phyloP scores from a whole-genome alignment of 2,329 filamentous ascomycete genomes.

The Sporothrix brunneoviolacea region DNA sequence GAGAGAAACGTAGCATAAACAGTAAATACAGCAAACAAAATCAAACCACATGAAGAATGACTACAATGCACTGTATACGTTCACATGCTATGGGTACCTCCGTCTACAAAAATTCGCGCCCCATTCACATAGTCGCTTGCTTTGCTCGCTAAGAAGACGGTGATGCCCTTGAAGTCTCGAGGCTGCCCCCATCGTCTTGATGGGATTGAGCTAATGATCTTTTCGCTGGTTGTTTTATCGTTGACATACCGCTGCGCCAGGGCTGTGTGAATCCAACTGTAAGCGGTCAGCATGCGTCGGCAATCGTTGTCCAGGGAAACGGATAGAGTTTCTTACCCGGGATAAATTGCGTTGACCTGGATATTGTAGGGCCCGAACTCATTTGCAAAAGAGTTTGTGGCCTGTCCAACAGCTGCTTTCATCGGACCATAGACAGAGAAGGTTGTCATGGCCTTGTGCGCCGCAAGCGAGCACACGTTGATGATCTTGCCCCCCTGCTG shows the following conservation, averaged over 20 bases:
- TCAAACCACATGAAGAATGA: too few species aligned
- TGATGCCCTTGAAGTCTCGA: slow-evolving; percentile 51
- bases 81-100: background rate
- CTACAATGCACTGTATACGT: too few species aligned
- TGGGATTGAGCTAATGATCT: slow-evolving; percentile 20
- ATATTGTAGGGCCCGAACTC: slow-evolving; percentile 17
- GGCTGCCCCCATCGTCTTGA: slow-evolving; percentile 47
- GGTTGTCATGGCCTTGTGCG: slow-evolving; percentile 15
- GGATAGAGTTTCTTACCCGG: background rate
- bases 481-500: slow-evolving; percentile 17
- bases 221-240: slow-evolving; percentile 29
- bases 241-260: slow-evolving; percentile 30
- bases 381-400: slow-evolving; percentile 18
- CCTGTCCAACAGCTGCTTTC: slow-evolving; percentile 18
- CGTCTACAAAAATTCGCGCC: background rate
- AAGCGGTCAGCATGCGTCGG: too few species aligned
- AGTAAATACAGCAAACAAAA: too few species aligned
- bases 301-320: too few species aligned
- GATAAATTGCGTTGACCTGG: slow-evolving; percentile 12
- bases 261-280: slow-evolving; percentile 14
- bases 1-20: too few species aligned
- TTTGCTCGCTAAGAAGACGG: slow-evolving; percentile 51
- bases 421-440: slow-evolving; percentile 19
- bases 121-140: background rate
- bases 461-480: slow-evolving; percentile 18